Base-by-base conservation (phyloP, 164 flowering plant species). In the Vitis rotundifolia region DNA sequence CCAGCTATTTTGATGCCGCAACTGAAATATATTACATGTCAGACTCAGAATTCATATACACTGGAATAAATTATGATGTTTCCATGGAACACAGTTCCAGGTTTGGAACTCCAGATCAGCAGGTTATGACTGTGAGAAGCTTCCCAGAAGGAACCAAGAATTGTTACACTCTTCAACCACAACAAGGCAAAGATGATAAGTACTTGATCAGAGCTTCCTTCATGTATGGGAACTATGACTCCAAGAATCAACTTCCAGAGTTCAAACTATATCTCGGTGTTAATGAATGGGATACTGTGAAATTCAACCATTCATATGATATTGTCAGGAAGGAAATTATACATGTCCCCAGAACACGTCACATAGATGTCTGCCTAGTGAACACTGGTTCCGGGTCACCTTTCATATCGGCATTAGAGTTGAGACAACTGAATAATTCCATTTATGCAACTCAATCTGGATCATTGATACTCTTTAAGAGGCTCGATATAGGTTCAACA, bases 211-310 rank as follows among this genome's bases (percentile, higher is more conserved):
- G 91, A 66, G 84, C 88, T 6, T 62, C 50, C 0, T 85, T 87
- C 66, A 57, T 79, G 83, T 84, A 87, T 67, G 91, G 88, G 48
- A 80, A 88, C 64, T 84, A 84, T 31, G 89, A 86, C 49, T 64
- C 47, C 1, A 47, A 11, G 19, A 59, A 63, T 62, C 28, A 31
- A 7, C 1, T 54, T 1, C 88, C 91, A 2, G 18, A 37, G 18
- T 85, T 87, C 57, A 81, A 85, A 56, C 56, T 87, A 2, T 67
- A 82, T 49, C 56, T 85, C 2, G 91, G 89, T 3, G 75, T 76
- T 15, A 78, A 77, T 53, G 13, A 49, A 12, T 84, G 89, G 88
- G 44, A 16, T 0, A 44, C 78, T 1, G 73, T 81, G 61, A 52
- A 11, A 6, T 5, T 72, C 0, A 4, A 3, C 0, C 52, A 63